phyloP scores from a whole-genome alignment of 148 eudicot species.

The Cornus controversa region DNA sequence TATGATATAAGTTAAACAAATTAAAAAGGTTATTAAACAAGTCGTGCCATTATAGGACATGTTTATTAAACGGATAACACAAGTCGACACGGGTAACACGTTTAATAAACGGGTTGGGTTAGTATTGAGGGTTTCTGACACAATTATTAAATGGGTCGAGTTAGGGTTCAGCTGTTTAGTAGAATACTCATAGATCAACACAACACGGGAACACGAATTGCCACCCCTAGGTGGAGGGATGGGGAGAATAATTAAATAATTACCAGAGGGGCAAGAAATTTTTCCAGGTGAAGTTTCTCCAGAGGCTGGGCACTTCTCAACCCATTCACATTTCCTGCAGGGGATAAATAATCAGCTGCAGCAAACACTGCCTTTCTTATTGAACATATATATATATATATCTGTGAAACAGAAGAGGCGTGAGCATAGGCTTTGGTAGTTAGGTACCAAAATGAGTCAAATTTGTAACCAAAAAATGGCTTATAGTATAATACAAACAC shows the following conservation, averaged over 20 bases:
- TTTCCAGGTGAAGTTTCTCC: conserved; percentile 38
- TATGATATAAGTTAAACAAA: no score
- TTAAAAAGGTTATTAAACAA: no score
- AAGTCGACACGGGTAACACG: no score
- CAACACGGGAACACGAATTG: no score
- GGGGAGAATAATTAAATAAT: conserved; percentile 11
- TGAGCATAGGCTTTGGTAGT: not conserved
- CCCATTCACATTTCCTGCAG: conserved; percentile 40
- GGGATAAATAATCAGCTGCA: conserved; percentile 19
- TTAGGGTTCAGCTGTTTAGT: no score
- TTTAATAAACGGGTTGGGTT: no score
- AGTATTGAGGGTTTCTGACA: no score
- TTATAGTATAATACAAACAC: not conserved
- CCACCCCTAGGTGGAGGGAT: no score
- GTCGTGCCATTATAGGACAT: no score
- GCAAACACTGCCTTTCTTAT: not conserved
- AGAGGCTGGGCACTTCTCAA: conserved; percentile 22
- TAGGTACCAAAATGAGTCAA: conserved; percentile 1
- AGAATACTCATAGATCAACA: no score
- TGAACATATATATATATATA: not conserved
- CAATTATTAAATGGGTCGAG: no score
- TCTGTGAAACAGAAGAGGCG: not conserved
- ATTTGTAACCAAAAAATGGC: not conserved
- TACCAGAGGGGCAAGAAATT: conserved; percentile 42
- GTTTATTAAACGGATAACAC: no score